phyloP scores from a whole-genome alignment of 2,329 filamentous ascomycete genomes.

The Botrytis paeoniae region DNA sequence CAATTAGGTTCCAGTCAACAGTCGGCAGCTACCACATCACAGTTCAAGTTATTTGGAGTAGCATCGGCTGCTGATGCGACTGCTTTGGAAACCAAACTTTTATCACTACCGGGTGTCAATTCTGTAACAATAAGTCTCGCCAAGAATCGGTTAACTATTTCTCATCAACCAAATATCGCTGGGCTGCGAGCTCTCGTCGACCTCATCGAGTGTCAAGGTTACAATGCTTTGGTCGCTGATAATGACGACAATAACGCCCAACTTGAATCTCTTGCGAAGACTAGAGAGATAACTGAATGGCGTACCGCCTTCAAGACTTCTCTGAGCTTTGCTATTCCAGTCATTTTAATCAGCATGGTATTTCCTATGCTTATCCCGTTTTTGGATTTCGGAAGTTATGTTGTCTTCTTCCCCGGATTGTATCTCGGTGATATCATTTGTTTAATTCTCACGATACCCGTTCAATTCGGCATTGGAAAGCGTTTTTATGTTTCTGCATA shows the following conservation, averaged over 20 bases:
- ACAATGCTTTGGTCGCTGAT: constrained; percentile 86
- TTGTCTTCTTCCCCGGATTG: constrained; percentile 67
- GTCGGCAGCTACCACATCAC: constrained; percentile 58
- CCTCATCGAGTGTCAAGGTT: constrained; percentile 74
- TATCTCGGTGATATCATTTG: constrained; percentile 88
- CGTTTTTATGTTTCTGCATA: constrained; percentile 93
- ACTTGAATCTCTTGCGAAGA: constrained; percentile 92
- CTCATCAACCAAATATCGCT: constrained; percentile 66
- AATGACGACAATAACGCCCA: constrained; percentile 96
- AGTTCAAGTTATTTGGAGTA: constrained; percentile 82
- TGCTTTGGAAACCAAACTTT: constrained; percentile 66
- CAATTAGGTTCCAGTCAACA: constrained; percentile 55
- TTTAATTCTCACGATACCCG: constrained; percentile 78
- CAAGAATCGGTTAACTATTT: constrained; percentile 71
- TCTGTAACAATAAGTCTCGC: constrained; percentile 71
- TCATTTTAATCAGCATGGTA: constrained; percentile 90
- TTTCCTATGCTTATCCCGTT: constrained; percentile 78
- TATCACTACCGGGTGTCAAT: constrained; percentile 64
- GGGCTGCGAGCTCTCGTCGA: constrained; percentile 83
- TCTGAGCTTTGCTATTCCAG: constrained; percentile 77
- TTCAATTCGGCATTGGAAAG: constrained; percentile 94
- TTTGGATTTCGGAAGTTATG: constrained; percentile 72
- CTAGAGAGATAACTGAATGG: constrained; percentile 95
- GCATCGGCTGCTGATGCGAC: constrained; percentile 69
- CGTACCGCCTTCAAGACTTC: constrained; percentile 75